phyloP scores from a whole-genome alignment of 225 moss, liverwort and hornwort genomes.

The Rhytidiadelphus loreus region DNA sequence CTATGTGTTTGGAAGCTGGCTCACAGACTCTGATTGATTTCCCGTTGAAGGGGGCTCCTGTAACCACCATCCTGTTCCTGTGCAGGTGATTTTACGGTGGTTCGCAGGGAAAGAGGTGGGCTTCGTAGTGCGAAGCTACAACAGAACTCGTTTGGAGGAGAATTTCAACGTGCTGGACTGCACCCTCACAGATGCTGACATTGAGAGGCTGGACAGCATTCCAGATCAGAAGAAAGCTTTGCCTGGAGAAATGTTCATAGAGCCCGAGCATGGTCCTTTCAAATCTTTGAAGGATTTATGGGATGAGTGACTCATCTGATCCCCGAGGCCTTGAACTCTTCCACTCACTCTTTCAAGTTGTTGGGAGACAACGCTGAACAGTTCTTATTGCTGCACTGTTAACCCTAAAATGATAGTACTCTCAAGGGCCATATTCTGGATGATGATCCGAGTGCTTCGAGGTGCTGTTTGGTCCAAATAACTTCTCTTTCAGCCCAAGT shows the following conservation, averaged over 20 bases:
- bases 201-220: background rate
- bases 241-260: background rate
- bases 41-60: background rate
- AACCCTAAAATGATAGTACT: background rate
- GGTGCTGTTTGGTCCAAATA: background rate
- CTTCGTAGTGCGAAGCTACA: conserved; percentile 8
- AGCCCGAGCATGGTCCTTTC: conserved; percentile 12
- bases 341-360: background rate
- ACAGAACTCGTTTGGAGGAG: conserved; percentile 2
- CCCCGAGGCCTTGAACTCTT: background rate
- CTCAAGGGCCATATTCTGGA: background rate
- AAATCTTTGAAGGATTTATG: conserved; percentile 15
- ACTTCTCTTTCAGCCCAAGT: background rate
- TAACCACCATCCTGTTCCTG: background rate
- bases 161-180: conserved; percentile 3
- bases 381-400: background rate
- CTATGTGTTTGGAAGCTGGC: background rate
- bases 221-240: background rate
- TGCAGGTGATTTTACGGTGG: conserved; percentile 48
- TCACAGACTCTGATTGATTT: background rate
- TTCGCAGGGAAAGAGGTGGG: conserved; percentile 6
- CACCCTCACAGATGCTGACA: background rate
- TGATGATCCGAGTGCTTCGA: background rate
- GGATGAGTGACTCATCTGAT: background rate
- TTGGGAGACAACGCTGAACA: background rate